Evolutionary conservation across 768 basidiomycete genomes (phyloP).

Genomic region (Lepiota venenata): DNA sequence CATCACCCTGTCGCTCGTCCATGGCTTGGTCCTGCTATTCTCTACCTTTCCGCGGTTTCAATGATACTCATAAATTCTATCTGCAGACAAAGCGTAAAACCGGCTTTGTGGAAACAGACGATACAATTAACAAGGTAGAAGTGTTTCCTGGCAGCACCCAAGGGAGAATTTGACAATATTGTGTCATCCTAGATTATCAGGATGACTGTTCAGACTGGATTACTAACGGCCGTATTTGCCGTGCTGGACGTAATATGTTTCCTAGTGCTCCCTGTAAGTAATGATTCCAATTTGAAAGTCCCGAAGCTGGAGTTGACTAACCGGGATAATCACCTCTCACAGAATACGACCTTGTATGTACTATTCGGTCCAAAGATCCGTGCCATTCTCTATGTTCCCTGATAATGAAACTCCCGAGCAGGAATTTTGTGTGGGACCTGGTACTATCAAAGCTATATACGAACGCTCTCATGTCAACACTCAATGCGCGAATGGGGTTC

Average conservation of each 20-base stretch:
- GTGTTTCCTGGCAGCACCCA: too few species aligned
- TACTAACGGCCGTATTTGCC: constrained; percentile 24
- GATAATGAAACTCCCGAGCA: constrained; percentile 7
- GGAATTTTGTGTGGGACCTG: constrained; percentile 49
- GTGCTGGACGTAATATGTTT: constrained; percentile 28
- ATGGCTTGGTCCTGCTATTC: constrained; percentile 32
- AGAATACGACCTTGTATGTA: constrained; percentile 44
- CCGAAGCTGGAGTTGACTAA: neutral
- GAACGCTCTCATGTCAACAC: constrained; percentile 45
- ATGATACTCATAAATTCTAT: neutral
- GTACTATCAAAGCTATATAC: constrained; percentile 45
- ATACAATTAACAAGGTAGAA: constrained; percentile 26
- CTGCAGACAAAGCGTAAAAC: constrained; percentile 32
- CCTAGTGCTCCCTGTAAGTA: constrained; percentile 20
- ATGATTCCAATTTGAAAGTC: neutral
- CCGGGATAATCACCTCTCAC: neutral
- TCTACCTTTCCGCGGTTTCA: neutral
- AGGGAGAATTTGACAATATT: too few species aligned
- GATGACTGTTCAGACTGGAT: constrained; percentile 28
- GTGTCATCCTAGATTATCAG: constrained; percentile 8
- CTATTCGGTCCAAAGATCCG: neutral
- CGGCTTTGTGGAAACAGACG: constrained; percentile 31
- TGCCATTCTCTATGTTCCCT: neutral
- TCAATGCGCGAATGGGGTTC: constrained; percentile 39
- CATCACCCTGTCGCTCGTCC: constrained; percentile 40